These are phyloP conservation scores for Wickerhamiella qilinensis DNA, from an alignment of 805 yeast species.

Conservation along the genomic window DNA sequence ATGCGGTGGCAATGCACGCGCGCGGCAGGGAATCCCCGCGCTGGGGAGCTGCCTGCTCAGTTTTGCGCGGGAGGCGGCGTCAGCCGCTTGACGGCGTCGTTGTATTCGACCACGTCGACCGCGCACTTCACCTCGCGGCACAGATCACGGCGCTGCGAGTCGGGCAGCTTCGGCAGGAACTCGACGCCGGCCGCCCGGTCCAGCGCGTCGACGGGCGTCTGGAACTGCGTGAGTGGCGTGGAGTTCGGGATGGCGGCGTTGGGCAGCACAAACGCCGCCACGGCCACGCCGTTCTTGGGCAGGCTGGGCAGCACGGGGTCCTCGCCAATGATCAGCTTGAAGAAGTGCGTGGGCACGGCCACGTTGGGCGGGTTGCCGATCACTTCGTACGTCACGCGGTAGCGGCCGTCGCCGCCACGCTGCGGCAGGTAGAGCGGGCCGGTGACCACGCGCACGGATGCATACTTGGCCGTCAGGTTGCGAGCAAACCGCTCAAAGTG, in stretches of 20 bases:
- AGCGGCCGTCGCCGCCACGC: conserved; percentile 67
- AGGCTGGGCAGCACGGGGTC: conserved; percentile 21
- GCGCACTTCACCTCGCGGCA: conserved; percentile 74
- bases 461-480: conserved; percentile 53
- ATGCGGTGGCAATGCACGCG: too few relatives aligned
- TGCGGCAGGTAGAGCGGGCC: conserved; percentile 89
- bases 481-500: conserved; percentile 84
- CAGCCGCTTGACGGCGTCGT: conserved; percentile 19
- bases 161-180: conserved; percentile 54
- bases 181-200: conserved; percentile 80
- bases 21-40: too few relatives aligned
- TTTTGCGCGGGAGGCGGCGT: neutral
- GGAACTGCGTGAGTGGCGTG: conserved; percentile 55
- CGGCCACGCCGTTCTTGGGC: conserved; percentile 35
- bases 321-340: conserved; percentile 81
- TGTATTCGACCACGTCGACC: conserved; percentile 52
- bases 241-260: conserved; percentile 63
- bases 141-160: conserved; percentile 38
- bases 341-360: conserved; percentile 97
- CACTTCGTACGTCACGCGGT: conserved; percentile 71
- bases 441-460: conserved; percentile 70
- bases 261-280: conserved; percentile 89
- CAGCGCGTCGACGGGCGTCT: conserved; percentile 78
- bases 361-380: conserved; percentile 93
- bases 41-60: too few relatives aligned